Evolutionary conservation across 768 basidiomycete species (phyloP).

Genomic region (Auricularia heimuer): DNA sequence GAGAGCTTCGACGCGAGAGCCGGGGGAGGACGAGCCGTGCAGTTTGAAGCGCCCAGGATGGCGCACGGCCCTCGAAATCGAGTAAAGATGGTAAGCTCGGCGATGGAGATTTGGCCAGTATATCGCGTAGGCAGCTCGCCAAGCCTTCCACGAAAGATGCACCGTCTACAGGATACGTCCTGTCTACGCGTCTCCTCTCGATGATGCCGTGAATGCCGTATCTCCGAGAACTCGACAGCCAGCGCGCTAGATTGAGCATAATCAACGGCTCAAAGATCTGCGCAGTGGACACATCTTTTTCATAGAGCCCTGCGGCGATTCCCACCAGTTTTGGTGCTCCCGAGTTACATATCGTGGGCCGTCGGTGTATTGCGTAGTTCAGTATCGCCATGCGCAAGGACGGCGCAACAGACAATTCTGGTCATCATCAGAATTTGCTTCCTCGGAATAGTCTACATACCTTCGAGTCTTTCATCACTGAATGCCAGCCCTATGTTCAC

Average conservation of each 20-base stretch:
- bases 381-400: no score
- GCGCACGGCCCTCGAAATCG: neutral
- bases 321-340: neutral
- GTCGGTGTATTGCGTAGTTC: neutral
- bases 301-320: neutral
- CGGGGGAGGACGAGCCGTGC: neutral
- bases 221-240: neutral
- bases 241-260: neutral
- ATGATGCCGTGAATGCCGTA: neutral
- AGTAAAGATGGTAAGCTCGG: neutral
- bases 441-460: no score
- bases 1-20: neutral
- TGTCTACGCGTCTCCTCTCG: neutral
- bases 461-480: no score
- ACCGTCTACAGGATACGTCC: neutral
- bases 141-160: neutral
- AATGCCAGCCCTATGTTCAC: no score
- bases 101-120: neutral
- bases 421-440: no score
- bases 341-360: no score
- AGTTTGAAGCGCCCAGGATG: neutral
- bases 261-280: neutral
- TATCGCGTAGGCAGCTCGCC: neutral
- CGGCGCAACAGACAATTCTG: no score
- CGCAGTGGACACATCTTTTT: neutral